Conservation (phyloP, 108 stramenopile genomes). For the Cyclostephanos tholiformis region DNA sequence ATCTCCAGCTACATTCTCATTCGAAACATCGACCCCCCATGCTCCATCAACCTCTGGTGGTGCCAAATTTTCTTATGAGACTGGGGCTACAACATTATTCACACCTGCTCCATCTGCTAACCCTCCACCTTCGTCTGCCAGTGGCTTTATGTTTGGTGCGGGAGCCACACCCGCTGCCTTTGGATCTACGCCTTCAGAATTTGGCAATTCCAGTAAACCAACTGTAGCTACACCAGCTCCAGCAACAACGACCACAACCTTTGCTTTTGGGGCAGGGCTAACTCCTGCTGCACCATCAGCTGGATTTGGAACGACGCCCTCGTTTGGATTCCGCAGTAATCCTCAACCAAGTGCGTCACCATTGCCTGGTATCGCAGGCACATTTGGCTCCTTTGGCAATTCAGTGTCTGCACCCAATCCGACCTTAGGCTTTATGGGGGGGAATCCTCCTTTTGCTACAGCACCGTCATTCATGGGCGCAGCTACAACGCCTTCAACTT, state of each 20-base stretch:
- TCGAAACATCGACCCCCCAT: conserved; percentile 17
- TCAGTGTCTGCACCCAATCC: conserved; percentile 10
- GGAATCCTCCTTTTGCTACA: not conserved
- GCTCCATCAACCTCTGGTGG: conserved; percentile 12
- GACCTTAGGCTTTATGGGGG: conserved; percentile 1
- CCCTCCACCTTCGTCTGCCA: not conserved
- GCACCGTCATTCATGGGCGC: not conserved
- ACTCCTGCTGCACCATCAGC: not conserved
- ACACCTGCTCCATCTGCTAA: not conserved
- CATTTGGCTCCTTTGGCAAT: not conserved
- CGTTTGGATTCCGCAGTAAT: conserved; percentile 1
- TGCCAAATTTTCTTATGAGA: conserved; percentile 11
- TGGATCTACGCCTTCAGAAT: conserved; percentile 6
- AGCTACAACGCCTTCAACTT: not conserved
- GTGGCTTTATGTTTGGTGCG: conserved; percentile 10
- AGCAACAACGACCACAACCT: conserved; percentile 1
- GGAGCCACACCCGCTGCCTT: conserved; percentile 3
- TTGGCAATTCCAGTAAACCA: conserved; percentile 9
- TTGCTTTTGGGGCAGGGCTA: conserved; percentile 7
- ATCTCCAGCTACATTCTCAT: conserved; percentile 23
- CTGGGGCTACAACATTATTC: conserved; percentile 2
- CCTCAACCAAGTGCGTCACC: not conserved
- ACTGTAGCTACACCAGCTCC: not conserved
- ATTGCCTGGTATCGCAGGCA: not conserved
- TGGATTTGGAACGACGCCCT: conserved; percentile 13